Percentiles rank a stretch among this genome's conserved stretches.
phyloP scores from a whole-genome alignment of 441 rosid species.

The Aleurites moluccanus region DNA sequence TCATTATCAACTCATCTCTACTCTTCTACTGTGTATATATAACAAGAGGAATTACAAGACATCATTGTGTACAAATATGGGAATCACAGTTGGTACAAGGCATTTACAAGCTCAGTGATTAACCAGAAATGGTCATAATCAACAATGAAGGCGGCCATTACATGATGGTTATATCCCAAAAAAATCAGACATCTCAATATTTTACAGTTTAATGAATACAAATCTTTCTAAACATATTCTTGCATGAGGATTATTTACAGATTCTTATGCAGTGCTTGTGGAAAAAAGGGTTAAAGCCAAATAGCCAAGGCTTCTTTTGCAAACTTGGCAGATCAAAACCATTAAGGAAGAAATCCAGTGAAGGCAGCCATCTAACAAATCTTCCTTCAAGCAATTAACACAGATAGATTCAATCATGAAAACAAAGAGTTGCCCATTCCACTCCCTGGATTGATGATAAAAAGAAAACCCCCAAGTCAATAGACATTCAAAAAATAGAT shows the following conservation, averaged over 20 bases:
- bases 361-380: constrained; percentile 44
- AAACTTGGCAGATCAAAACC: constrained; percentile 44
- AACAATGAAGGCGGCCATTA: constrained; percentile 28
- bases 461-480: constrained; percentile 44
- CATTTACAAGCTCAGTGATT: constrained; percentile 27
- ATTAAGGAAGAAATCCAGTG: constrained; percentile 36
- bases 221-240: constrained; percentile 26
- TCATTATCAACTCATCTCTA: constrained; percentile 13
- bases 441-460: constrained; percentile 47
- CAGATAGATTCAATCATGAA: constrained; percentile 40
- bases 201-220: constrained; percentile 28
- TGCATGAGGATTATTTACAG: constrained; percentile 25
- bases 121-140: constrained; percentile 12
- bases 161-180: constrained; percentile 16
- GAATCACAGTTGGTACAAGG: constrained; percentile 26
- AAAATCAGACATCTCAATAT: constrained; percentile 17
- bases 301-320: constrained; percentile 31
- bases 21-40: constrained; percentile 13
- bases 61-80: constrained; percentile 16
- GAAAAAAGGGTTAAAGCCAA: constrained; percentile 21
- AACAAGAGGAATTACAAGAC: constrained; percentile 25
- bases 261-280: constrained; percentile 27
- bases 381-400: constrained; percentile 43
- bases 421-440: constrained; percentile 43
- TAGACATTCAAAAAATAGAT: constrained; percentile 24